Conservation (phyloP, 192 early-diverging fungal species). For the Backusella mclennaniae region DNA sequence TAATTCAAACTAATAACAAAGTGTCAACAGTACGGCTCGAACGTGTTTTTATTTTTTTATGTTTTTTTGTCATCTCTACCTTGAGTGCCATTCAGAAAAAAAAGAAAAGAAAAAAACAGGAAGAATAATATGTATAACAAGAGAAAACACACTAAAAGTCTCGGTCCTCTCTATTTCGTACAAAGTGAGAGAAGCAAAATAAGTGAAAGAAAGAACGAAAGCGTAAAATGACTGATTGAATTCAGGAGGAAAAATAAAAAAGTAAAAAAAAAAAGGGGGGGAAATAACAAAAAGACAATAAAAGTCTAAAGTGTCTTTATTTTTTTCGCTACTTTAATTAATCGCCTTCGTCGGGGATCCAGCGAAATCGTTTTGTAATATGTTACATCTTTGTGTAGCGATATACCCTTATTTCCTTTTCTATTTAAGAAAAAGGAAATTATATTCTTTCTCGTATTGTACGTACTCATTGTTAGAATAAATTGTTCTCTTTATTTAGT, state of each 20-base stretch:
- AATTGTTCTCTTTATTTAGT: slow-evolving; percentile 5
- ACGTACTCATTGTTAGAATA: background rate
- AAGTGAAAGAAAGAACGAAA: slow-evolving; percentile 18
- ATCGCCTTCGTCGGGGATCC: background rate
- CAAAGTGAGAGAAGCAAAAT: background rate
- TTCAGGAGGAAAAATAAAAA: background rate
- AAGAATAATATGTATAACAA: slow-evolving; percentile 16
- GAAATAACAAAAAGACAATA: background rate
- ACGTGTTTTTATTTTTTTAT: background rate
- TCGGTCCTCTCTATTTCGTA: background rate
- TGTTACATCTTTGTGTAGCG: background rate
- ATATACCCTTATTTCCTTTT: background rate
- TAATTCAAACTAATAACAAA: slow-evolving; percentile 60
- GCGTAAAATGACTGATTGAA: background rate
- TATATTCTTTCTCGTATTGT: background rate
- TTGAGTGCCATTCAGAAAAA: slow-evolving; percentile 24
- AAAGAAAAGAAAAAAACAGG: slow-evolving; percentile 4
- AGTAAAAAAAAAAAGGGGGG: background rate
- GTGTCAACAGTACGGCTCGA: background rate
- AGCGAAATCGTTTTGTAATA: background rate
- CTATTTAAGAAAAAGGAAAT: background rate
- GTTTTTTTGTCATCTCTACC: slow-evolving; percentile 8
- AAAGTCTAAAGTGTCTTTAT: slow-evolving; percentile 3
- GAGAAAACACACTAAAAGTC: background rate
- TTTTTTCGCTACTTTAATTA: background rate